These are phyloP conservation scores for Cryptomeria japonica DNA, from an alignment of 75 land plant species.

Conservation along the genomic window DNA sequence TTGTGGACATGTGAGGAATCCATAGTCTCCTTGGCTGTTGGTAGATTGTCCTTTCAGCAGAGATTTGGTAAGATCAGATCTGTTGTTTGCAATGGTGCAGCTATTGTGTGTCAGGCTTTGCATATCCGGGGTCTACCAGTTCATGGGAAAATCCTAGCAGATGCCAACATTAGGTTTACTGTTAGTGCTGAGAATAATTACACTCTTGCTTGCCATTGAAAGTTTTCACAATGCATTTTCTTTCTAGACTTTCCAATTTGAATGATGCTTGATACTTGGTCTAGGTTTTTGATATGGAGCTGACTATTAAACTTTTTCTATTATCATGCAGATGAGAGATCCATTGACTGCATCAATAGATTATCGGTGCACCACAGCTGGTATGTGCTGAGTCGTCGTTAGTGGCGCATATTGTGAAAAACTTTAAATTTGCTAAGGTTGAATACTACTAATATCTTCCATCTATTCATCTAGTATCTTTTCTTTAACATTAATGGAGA, in stretches of 20 bases:
- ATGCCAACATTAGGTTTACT: neutral
- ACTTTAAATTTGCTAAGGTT: neutral
- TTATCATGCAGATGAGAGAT: conserved; percentile 55
- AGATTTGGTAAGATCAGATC: no score
- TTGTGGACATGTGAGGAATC: no score
- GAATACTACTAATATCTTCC: neutral
- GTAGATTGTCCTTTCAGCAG: no score
- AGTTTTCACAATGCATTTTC: neutral
- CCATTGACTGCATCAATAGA: conserved; percentile 72
- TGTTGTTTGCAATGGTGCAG: no score
- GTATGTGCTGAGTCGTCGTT: conserved; percentile 32
- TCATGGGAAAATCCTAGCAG: no score
- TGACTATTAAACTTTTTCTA: neutral
- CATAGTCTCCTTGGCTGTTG: no score
- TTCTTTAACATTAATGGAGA: neutral
- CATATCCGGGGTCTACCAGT: no score
- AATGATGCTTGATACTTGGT: neutral
- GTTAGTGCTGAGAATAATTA: neutral
- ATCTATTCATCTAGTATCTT: neutral
- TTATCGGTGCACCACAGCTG: conserved; percentile 83
- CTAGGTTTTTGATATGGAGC: neutral
- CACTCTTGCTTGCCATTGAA: neutral
- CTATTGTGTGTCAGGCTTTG: no score
- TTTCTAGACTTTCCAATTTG: neutral
- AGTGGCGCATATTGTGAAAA: neutral